Evolutionary conservation across 1,284 basidiomycete genomes (phyloP).

Genomic region (Ustilago bromivora): DNA sequence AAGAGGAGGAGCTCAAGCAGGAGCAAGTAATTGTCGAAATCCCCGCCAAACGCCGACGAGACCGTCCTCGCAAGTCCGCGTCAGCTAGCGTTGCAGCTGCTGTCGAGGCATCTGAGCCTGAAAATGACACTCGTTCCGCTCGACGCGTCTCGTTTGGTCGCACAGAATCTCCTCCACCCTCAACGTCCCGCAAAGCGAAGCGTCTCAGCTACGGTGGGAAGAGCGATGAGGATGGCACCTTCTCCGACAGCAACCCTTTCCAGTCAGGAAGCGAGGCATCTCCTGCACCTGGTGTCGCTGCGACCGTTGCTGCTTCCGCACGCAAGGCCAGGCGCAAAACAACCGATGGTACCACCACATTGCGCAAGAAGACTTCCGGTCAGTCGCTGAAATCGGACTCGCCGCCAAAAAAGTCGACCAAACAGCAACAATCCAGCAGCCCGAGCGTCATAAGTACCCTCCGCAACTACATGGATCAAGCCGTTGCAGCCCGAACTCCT

Average conservation of each 20-base stretch:
- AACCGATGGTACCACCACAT: conserved; percentile 25
- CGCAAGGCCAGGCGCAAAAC: conserved; percentile 41
- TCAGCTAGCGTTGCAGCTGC: conserved; percentile 21
- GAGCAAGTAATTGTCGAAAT: conserved; percentile 12
- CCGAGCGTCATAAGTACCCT: conserved; percentile 12
- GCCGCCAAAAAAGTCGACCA: conserved; percentile 10
- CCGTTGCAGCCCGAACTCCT: conserved; percentile 41
- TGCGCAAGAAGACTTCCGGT: conserved; percentile 36
- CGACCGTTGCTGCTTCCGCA: conserved; percentile 40
- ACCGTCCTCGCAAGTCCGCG: conserved; percentile 43
- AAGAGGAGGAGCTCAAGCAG: conserved; percentile 7
- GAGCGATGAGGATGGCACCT: conserved; percentile 65
- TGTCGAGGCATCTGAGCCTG: conserved; percentile 73
- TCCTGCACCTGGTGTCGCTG: conserved; percentile 45
- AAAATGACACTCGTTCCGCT: conserved; percentile 61
- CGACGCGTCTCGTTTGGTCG: conserved; percentile 32
- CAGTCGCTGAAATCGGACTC: conserved; percentile 11
- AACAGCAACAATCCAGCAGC: conserved; percentile 14
- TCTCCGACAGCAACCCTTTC: conserved; percentile 74
- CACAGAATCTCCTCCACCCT: conserved; percentile 12
- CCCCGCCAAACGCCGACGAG: conserved; percentile 30
- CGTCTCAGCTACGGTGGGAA: conserved; percentile 54
- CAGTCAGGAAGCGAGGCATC: conserved; percentile 72
- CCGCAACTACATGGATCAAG: conserved; percentile 57
- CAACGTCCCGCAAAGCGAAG: conserved; percentile 17